Percentiles rank a stretch among this genome's conserved stretches.
Conservation (phyloP, 2,329 filamentous ascomycete species). For the Sporothrix protearum region DNA sequence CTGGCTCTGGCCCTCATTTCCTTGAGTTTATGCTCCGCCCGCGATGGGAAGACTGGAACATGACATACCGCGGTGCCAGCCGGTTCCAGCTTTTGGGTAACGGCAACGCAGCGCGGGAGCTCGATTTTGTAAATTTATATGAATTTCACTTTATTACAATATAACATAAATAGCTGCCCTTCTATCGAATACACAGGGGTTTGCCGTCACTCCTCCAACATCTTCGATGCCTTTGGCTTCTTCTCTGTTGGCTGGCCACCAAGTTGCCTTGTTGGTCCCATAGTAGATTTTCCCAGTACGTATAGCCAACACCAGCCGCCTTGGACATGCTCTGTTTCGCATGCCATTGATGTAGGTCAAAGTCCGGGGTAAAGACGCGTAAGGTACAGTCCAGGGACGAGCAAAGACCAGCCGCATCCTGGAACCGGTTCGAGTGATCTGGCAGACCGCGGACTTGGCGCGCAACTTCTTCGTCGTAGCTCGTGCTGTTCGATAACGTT, state of each 20-base stretch:
- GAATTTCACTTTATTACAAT: too few relatives aligned
- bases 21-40: not conserved
- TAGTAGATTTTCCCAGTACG: not conserved
- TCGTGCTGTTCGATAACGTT: too few relatives aligned
- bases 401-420: not conserved
- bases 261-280: not conserved
- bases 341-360: not conserved
- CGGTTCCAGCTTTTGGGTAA: constrained; percentile 9
- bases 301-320: not conserved
- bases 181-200: too few relatives aligned
- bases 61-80: not conserved
- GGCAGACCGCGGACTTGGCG: too few relatives aligned
- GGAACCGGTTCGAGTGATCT: not conserved
- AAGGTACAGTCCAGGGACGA: not conserved
- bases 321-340: not conserved
- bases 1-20: not conserved
- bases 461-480: too few relatives aligned
- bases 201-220: too few relatives aligned
- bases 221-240: not conserved
- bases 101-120: not conserved
- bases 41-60: constrained; percentile 1
- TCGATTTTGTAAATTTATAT: too few relatives aligned
- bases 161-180: too few relatives aligned
- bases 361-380: not conserved
- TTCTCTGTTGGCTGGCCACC: not conserved